These are phyloP conservation scores for Podospora fimiseda DNA, from an alignment of 495 filamentous ascomycete genomes.

Conservation along the genomic window DNA sequence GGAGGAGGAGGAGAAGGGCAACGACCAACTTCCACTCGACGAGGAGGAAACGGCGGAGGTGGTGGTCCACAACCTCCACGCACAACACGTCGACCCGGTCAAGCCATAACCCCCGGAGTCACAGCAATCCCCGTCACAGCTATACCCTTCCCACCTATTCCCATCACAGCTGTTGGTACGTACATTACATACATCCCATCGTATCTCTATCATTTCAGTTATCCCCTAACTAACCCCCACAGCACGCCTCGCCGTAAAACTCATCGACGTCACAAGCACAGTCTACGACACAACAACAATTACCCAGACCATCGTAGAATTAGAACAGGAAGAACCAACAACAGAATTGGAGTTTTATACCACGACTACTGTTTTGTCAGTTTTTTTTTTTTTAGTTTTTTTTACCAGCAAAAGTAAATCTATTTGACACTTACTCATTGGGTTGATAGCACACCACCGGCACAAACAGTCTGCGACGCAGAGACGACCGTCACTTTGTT, in stretches of 20 bases:
- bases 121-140: not conserved
- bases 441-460: constrained; percentile 16
- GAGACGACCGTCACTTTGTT: constrained; percentile 19
- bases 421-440: no score
- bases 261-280: constrained; percentile 20
- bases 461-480: constrained; percentile 23
- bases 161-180: no score
- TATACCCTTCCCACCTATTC: no score
- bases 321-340: constrained; percentile 10
- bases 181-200: no score
- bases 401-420: no score
- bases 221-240: no score
- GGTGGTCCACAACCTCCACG: not conserved
- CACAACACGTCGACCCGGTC: not conserved
- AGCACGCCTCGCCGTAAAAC: not conserved
- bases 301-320: constrained; percentile 16
- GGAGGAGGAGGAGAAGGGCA: constrained; percentile 1
- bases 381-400: no score
- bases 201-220: no score
- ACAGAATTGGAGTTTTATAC: constrained; percentile 23
- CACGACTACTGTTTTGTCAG: constrained; percentile 20
- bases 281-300: constrained; percentile 20
- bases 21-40: constrained; percentile 5
- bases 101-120: not conserved
- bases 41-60: constrained; percentile 4